These are phyloP conservation scores for Solanum sitiens DNA, from an alignment of 257 asterid species.

Conservation along the genomic window DNA sequence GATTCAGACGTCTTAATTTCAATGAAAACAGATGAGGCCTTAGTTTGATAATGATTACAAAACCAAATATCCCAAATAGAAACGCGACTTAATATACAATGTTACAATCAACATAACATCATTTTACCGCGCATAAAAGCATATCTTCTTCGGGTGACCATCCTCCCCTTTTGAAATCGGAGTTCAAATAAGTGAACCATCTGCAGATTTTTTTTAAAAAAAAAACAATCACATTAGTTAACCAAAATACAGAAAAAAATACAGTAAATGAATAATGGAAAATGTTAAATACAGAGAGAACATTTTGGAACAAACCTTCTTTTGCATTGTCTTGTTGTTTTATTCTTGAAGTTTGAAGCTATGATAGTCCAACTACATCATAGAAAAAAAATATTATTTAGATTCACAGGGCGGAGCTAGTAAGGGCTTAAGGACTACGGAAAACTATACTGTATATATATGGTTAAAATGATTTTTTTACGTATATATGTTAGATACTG, in stretches of 20 bases:
- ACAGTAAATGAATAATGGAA: not conserved
- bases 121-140: conserved; percentile 81
- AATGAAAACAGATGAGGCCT: not conserved
- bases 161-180: conserved; percentile 97
- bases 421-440: not conserved
- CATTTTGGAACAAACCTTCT: conserved; percentile 57
- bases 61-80: not conserved
- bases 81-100: not conserved
- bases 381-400: not conserved
- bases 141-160: conserved; percentile 98
- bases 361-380: conserved; percentile 74
- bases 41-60: not conserved
- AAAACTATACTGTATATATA: too few relatives aligned
- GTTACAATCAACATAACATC: not conserved
- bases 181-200: conserved; percentile 94
- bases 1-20: not conserved
- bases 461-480: too few relatives aligned
- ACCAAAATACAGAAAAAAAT: not conserved
- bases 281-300: not conserved
- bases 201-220: conserved; percentile 13
- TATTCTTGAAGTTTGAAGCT: conserved; percentile 84
- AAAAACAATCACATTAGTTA: not conserved
- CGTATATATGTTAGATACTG: too few relatives aligned
- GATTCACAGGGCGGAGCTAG: not conserved
- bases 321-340: conserved; percentile 95